Evolutionary conservation across 768 basidiomycete genomes (phyloP), one percentile per base, ranked within the genome.

Genomic region (Termitomyces sp.): DNA sequence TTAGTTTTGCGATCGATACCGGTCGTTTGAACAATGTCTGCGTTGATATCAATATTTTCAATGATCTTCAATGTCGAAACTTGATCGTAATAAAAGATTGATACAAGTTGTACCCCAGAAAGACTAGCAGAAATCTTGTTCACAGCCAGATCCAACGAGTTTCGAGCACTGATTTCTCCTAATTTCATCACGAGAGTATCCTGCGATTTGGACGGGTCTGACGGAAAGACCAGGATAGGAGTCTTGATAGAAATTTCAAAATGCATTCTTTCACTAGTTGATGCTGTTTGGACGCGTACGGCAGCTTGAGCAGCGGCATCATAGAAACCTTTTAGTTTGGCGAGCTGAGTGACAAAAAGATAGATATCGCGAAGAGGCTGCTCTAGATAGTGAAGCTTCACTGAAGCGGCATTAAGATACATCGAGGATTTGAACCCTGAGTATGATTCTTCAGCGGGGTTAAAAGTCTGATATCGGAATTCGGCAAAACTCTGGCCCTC

Each of bases 401-500:
- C 76, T 1, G 97, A 96, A 1, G 90, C 96, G n/a, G 92, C 86
- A 34, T 86, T 81, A 42, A 99, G 80, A 57, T 80, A 79, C 51
- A 98, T 76, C 2, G 86, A 83, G 5, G 95, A 94, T 67, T 92
- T 93, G 70, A 94, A 80, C 31, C 92, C 92, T 14, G 80, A 75
- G 69, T 90, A 88, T 4, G 77, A 74, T 43, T 87, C 82, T 54
- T 83, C 88, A 31, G 75, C 69, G 2, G 91, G 82, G 68, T 95
- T 90, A 71, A 83, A 94, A 0, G 93, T 98, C 69, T 95, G 88
- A 71, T 98, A 99, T 55, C 80, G 82, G 76, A 99, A 92, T 70
- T 96, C 90, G 18, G 94, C 95, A 41, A 99, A 86, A 66, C 98
- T 88, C 65, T 91, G 83, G 48, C 95, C 97, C 65, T 98, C 92